These are phyloP conservation scores for Plantago elongata DNA, from an alignment of 257 asterid genomes.

Conservation along the genomic window DNA sequence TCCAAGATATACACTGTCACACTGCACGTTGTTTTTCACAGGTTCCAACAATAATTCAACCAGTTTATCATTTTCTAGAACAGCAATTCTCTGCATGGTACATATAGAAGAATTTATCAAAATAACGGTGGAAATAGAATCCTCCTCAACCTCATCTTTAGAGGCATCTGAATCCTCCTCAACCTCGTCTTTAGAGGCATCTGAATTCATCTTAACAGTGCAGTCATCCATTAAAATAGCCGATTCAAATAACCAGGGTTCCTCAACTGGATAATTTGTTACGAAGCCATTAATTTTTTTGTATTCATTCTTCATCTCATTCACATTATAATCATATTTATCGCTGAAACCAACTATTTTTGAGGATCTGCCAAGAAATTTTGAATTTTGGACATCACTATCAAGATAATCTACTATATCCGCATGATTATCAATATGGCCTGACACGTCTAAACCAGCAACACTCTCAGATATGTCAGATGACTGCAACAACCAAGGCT, in stretches of 20 bases:
- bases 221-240: constrained; percentile 21
- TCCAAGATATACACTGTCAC: constrained; percentile 88
- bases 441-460: constrained; percentile 32
- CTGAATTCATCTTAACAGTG: constrained; percentile 23
- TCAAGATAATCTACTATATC: constrained; percentile 29
- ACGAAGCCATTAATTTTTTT: constrained; percentile 23
- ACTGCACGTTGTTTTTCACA: constrained; percentile 82
- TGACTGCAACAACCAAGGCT: constrained; percentile 79
- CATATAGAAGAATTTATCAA: constrained; percentile 91
- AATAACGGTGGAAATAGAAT: constrained; percentile 62
- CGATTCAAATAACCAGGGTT: constrained; percentile 78
- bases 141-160: constrained; percentile 37
- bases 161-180: constrained; percentile 48
- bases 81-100: constrained; percentile 94
- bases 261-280: constrained; percentile 58
- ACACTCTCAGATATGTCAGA: constrained; percentile 32
- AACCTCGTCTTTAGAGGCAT: constrained; percentile 28
- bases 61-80: constrained; percentile 71
- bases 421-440: constrained; percentile 24
- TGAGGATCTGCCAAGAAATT: constrained; percentile 22
- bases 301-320: constrained; percentile 21
- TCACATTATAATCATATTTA: constrained; percentile 25
- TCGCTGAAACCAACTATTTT: constrained; percentile 22
- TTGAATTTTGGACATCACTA: constrained; percentile 30
- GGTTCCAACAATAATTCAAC: constrained; percentile 94